Evolutionary conservation across 2,329 filamentous ascomycete species (phyloP), one percentile per base, ranked within the genome.

Genomic region (Ophiocordyceps camponoti-leonardi): DNA sequence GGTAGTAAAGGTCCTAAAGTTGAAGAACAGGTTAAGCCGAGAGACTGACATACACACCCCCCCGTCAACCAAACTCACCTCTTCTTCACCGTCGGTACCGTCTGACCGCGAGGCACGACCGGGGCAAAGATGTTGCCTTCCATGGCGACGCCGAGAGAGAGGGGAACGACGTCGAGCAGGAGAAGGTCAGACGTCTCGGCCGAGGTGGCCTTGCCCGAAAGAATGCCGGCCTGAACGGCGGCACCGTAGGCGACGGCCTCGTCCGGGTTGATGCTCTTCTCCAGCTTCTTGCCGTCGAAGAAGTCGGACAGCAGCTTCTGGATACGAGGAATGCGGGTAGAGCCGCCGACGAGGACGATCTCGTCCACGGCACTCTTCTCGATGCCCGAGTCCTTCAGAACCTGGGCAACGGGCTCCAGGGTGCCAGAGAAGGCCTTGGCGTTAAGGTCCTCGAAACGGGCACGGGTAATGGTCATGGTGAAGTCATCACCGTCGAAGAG

Each of bases 191-290:
- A 77, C 50, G 90, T 95, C 62, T 96, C 92, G 57, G 86, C 86
- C 43, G 87, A 94, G 54, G 86, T 92, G 57, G 92, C 92, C 81
- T 95, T 94, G 66, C 92, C 92, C 49, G 90, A 95, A 54, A 98
- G 82, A 66, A 98, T 95, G 80, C 88, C 92, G 56, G 92, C 92
- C 75, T 98, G 92, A 51, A 98, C 90, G 58, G 92, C 92, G 54
- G 92, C 92, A 81, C 92, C 92, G 71, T 95, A 95, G 58, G 92
- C 92, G 61, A 98, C 92, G 57, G 92, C 92, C 77, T 98, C 92
- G 64, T 98, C 92, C 60, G 92, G 92, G 80, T 98, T 98, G 75
- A 96, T 96, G 76, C 85, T 92, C 78, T 95, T 96, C 80, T 96
- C 90, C 56, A 95, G 86, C 83, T 98, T 95, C 86, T 98, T 98